These are phyloP conservation scores for Exophiala spinifera DNA, from an alignment of 2,329 filamentous ascomycete species.

Conservation along the genomic window DNA sequence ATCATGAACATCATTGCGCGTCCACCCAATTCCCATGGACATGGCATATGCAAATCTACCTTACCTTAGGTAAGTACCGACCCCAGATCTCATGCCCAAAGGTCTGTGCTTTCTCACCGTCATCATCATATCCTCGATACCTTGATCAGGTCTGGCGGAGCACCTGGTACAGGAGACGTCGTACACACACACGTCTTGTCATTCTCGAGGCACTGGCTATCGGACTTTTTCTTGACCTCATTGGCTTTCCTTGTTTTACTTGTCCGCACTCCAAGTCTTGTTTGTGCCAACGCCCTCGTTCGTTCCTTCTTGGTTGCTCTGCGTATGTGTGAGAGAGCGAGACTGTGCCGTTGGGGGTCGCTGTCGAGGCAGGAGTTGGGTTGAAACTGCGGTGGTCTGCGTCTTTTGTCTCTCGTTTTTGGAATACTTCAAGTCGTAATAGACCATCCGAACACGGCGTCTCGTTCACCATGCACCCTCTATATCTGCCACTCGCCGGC, in stretches of 20 bases:
- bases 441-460: neutral
- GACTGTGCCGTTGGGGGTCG: neutral
- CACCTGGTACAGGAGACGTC: no score
- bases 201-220: neutral
- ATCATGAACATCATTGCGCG: neutral
- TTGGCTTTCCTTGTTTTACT: neutral
- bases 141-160: no score
- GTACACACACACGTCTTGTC: neutral
- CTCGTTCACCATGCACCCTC: constrained; percentile 15
- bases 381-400: constrained; percentile 1
- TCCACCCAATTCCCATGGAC: neutral
- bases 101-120: no score
- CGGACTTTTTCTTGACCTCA: no score
- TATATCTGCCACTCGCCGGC: constrained; percentile 20
- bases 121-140: no score
- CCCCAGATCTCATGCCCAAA: neutral
- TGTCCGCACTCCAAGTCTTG: no score
- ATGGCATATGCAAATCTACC: neutral
- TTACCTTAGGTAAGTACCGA: no score
- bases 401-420: neutral
- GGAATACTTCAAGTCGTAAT: constrained; percentile 5
- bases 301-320: constrained; percentile 2
- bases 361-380: neutral
- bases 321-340: neutral
- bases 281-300: neutral